phyloP scores from a whole-genome alignment of 2,329 filamentous ascomycete species.

The Claviceps sp. region DNA sequence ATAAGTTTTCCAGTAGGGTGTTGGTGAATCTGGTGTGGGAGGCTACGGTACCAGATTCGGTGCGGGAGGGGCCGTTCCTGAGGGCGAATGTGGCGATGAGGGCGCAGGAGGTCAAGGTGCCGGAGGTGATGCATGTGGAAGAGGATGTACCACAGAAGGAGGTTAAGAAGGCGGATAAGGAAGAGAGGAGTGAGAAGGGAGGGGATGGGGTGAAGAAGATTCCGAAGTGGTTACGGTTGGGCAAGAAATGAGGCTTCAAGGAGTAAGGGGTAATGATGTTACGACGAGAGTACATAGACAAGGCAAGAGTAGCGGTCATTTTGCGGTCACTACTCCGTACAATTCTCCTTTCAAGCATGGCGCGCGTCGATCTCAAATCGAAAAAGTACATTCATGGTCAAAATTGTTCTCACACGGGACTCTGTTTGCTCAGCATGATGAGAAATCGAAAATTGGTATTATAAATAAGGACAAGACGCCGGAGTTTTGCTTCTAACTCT shows the following conservation, averaged over 20 bases:
- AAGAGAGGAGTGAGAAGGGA: constrained; percentile 24
- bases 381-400: too few species aligned
- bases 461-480: too few species aligned
- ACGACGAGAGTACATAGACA: too few species aligned
- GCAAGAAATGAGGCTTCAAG: constrained; percentile 45
- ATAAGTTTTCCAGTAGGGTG: constrained; percentile 57
- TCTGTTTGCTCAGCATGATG: too few species aligned
- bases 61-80: constrained; percentile 44
- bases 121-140: constrained; percentile 33
- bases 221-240: constrained; percentile 62
- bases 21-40: constrained; percentile 69
- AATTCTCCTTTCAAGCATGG: too few species aligned
- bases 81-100: constrained; percentile 42
- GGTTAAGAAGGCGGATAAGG: constrained; percentile 13
- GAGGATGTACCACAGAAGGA: constrained; percentile 13
- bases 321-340: too few species aligned
- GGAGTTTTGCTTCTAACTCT: background rate
- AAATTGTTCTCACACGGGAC: too few species aligned
- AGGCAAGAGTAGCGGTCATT: too few species aligned
- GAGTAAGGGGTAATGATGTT: too few species aligned
- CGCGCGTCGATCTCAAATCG: too few species aligned
- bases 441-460: too few species aligned
- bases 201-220: constrained; percentile 31
- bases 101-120: constrained; percentile 55
- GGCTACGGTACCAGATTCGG: constrained; percentile 41